Base-by-base conservation (phyloP, 2,329 filamentous ascomycete species). In the Sclerotinia glacialis region DNA sequence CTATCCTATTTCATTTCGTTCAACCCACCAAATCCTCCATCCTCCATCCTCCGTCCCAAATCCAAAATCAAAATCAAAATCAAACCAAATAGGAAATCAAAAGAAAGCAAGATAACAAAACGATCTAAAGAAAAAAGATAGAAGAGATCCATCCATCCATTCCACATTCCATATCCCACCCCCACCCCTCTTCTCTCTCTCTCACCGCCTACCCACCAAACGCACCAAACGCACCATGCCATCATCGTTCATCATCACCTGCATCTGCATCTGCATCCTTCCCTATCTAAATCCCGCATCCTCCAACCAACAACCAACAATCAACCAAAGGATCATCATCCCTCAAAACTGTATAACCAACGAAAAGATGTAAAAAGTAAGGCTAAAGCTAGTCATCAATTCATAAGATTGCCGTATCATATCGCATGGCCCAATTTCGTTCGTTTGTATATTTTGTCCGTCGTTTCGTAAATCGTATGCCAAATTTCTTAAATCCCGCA, bases 401-500 rank as follows among this genome's bases (percentile, higher is more conserved):
- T 60, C 58, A 26, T 60, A 37, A 60, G 28, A 21, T 44, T 21
- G 16, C 23, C 37, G 23, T 42, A n/a, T 26, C 31, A 40, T 16
- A 42, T 50, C n/a, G 16, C 18, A 37, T 54, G 18, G 14, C 3
- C 52, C 21, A 34, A 54, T 54, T 31, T 23, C 18, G 21, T n/a
- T 52, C 58, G 31, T 50, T 37, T 49, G 23, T 47, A 42, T n/a
- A 16, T 31, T 56, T n/a, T 42, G 23, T 23, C 34, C n/a, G 3
- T 49, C 46, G n/a, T 59, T 58, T 44, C 18, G 52, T 47, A 23
- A 60, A 34, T 60, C 56, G 28, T 60, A n/a, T 60, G 42, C 56
- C 31, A n/a, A 59, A 18, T 9, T 12, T 28, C 42, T 21, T 60
- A 37, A 53, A 37, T 60, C 14, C 42, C 56, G 28, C 42, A 60